Percentiles rank a stretch among this genome's conserved stretches.
Conservation (phyloP, 768 basidiomycete species). For the Kwoniella europaea region DNA sequence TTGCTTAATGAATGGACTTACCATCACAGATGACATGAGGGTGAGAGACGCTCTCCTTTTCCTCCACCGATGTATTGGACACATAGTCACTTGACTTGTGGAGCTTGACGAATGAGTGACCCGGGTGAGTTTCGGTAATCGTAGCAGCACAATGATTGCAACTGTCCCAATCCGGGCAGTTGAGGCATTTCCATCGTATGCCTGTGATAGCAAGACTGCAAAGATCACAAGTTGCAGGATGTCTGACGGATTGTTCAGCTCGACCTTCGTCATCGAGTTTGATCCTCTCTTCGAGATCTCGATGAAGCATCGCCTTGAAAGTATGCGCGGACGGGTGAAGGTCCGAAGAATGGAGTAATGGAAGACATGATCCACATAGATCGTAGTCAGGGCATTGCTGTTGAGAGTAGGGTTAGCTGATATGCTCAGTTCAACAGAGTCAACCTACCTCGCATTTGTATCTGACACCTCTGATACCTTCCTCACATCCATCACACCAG, state of each 20-base stretch:
- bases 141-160: constrained; percentile 44
- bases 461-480: constrained; percentile 48
- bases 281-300: constrained; percentile 47
- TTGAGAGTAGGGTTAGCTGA: not conserved
- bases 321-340: constrained; percentile 49
- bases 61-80: constrained; percentile 7
- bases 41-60: constrained; percentile 34
- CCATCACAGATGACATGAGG: constrained; percentile 51
- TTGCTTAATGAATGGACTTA: constrained; percentile 1
- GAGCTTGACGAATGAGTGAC: constrained; percentile 52
- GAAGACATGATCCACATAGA: constrained; percentile 54
- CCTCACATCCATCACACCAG: constrained; percentile 45
- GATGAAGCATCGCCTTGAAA: constrained; percentile 54
- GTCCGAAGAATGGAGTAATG: constrained; percentile 45
- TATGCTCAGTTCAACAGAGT: not conserved
- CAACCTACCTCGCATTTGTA: constrained; percentile 55
- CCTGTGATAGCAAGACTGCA: constrained; percentile 51
- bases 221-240: constrained; percentile 50
- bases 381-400: constrained; percentile 53
- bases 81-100: constrained; percentile 46
- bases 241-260: constrained; percentile 24
- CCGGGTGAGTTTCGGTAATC: constrained; percentile 42
- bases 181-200: constrained; percentile 54
- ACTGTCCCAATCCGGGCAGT: constrained; percentile 57
- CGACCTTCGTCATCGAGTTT: constrained; percentile 26